phyloP scores from a whole-genome alignment of 441 rosid species.

The Gossypium armourianum region DNA sequence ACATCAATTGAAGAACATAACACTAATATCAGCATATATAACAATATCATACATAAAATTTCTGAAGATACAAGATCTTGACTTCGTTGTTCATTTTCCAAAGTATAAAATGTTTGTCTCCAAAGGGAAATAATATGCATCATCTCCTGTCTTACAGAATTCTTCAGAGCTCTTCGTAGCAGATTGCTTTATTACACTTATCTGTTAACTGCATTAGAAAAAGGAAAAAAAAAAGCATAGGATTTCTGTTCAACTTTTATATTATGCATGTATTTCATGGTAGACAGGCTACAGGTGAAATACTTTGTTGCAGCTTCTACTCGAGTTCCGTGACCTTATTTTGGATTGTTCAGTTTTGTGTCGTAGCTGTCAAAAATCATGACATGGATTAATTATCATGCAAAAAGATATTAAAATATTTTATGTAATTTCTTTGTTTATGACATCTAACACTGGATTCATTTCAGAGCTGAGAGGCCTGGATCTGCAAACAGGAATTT shows the following conservation, averaged over 20 bases:
- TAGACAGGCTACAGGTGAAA: neutral
- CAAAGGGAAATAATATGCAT: neutral
- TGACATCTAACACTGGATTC: conserved; percentile 15
- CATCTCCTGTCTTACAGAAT: neutral
- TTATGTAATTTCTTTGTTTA: neutral
- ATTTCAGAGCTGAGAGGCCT: conserved; percentile 33
- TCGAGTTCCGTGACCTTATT: neutral
- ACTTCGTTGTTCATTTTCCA: neutral
- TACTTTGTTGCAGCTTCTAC: neutral
- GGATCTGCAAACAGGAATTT: conserved; percentile 67
- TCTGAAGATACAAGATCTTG: neutral
- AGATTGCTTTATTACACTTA: neutral
- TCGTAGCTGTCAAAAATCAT: neutral
- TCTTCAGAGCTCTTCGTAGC: neutral
- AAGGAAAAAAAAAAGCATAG: neutral
- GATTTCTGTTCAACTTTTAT: neutral
- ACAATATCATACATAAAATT: neutral
- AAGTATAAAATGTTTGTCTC: neutral
- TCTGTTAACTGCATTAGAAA: neutral
- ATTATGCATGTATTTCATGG: neutral
- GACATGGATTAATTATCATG: neutral
- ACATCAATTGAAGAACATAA: neutral
- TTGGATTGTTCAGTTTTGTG: neutral
- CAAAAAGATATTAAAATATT: neutral
- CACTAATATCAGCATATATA: neutral